Evolutionary conservation across 108 stramenopile species (phyloP).

Genomic region (Cyclostephanos tholiformis): DNA sequence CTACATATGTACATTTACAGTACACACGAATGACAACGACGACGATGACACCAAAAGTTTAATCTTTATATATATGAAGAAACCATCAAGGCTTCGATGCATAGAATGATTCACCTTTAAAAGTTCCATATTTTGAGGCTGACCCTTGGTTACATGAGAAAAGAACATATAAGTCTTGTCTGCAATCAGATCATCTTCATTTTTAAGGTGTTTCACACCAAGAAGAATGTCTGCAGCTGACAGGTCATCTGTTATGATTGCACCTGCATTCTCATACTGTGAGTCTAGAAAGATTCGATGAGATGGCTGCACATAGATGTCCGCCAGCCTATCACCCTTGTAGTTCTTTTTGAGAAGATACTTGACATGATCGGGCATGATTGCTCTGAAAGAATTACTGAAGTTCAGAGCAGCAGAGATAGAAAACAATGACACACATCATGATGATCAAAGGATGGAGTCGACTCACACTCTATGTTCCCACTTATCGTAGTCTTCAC

Average conservation of each 20-base stretch:
- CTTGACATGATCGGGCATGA: slow-evolving; percentile 58
- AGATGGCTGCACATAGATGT: slow-evolving; percentile 72
- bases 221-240: slow-evolving; percentile 65
- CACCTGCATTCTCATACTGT: slow-evolving; percentile 74
- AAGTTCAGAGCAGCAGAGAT: background rate
- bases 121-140: slow-evolving; percentile 80
- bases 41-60: no score
- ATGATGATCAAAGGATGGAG: background rate
- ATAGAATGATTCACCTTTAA: slow-evolving; percentile 22
- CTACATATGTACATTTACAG: no score
- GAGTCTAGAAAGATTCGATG: slow-evolving; percentile 73
- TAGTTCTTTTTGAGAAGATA: slow-evolving; percentile 23
- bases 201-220: slow-evolving; percentile 82
- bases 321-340: slow-evolving; percentile 1
- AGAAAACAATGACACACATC: background rate
- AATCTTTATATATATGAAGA: no score
- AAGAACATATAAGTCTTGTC: slow-evolving; percentile 85
- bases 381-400: slow-evolving; percentile 22
- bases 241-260: slow-evolving; percentile 70
- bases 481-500: slow-evolving; percentile 72
- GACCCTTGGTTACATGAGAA: slow-evolving; percentile 84
- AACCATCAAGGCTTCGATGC: background rate
- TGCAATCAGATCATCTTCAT: slow-evolving; percentile 42
- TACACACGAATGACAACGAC: no score
- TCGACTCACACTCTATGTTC: slow-evolving; percentile 54